Evolutionary conservation across 768 basidiomycete genomes (phyloP), one percentile per base, ranked within the genome.

Genomic region (Lactarius hatsudake): DNA sequence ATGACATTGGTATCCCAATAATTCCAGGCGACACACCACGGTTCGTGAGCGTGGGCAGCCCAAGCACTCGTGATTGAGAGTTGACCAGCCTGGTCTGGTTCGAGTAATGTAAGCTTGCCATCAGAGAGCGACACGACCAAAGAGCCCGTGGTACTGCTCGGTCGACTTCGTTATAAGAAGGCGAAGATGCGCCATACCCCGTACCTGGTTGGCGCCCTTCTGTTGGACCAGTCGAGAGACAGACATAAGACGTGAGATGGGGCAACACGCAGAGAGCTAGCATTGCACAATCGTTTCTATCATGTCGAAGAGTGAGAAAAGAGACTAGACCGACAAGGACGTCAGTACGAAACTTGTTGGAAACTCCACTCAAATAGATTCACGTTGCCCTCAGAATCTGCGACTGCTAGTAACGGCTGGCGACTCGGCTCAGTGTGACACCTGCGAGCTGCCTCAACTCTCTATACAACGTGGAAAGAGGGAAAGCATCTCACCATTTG

Each of bases 1-100:
- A 97, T 80, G 42, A 92, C 76, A 72, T 87, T 86, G 1, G 81
- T 79, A 66, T 95, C 79, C 91, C 94, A 96, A 70, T 90, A 88
- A 72, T 98, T 85, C 89, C 94, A 98, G 1, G 91, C 87, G 1
- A 90, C 87, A 59, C 94, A 86, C 97, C 97, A 99, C 0, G 96
- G 91, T 74, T 99, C 97, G 72, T 88, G 87, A 65, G 95, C 93
- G 72, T 98, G 97, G 1, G 93, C 96, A 65, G 86, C 80, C 95
- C 95, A 98, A 2, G 81, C 81, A 30, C 84, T 77, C 5, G 79
- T 78, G 3, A 89, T 75, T 0, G 73, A 61, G 32, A 91, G 74
- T 17, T 80, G 78, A 0, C 77, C 74, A 1, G 79, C 77, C 7
- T 84, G 80, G n/a, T 77, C 77, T 13, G 83, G 82, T 42, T 74